These are phyloP conservation scores for Microbotryomycetes sp. DNA, from an alignment of 1,284 basidiomycete species.

Conservation along the genomic window DNA sequence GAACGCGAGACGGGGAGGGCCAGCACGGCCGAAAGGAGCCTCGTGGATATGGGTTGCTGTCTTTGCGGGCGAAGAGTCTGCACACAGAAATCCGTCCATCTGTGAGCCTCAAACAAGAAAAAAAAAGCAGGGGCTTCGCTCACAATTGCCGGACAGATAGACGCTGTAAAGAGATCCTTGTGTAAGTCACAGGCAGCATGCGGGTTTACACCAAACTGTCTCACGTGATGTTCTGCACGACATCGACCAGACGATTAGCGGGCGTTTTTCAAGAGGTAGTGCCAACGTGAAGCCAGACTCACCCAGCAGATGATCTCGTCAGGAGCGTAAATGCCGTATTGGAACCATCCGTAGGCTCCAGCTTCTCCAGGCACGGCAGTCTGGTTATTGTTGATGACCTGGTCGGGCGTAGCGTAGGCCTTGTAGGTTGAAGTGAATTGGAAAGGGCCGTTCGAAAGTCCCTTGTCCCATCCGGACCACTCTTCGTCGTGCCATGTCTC, in stretches of 20 bases:
- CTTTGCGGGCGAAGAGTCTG: slow-evolving; percentile 38
- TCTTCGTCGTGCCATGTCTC: slow-evolving; percentile 15
- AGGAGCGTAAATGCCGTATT: slow-evolving; percentile 39
- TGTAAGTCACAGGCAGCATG: no score
- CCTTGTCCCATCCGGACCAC: slow-evolving; percentile 8
- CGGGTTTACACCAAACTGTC: no score
- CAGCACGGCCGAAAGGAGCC: slow-evolving; percentile 35
- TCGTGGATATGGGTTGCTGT: slow-evolving; percentile 43
- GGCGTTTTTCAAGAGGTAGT: background rate
- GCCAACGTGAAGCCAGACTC: background rate
- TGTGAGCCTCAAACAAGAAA: no score
- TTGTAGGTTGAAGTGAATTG: slow-evolving; percentile 41
- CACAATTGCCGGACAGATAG: no score
- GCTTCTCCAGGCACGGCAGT: slow-evolving; percentile 36
- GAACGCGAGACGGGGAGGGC: slow-evolving; percentile 42
- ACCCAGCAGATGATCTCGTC: slow-evolving; percentile 42
- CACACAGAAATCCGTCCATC: no score
- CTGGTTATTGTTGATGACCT: slow-evolving; percentile 37
- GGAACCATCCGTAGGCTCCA: slow-evolving; percentile 38
- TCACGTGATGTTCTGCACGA: slow-evolving; percentile 36
- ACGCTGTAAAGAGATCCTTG: no score
- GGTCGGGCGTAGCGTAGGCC: slow-evolving; percentile 37
- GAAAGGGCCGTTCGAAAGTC: slow-evolving; percentile 31
- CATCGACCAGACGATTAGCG: slow-evolving; percentile 7
- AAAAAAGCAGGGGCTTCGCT: no score